A percentile compares a stretch with the other conserved stretches of the same genome.
Evolutionary conservation across 805 yeast species (phyloP).

Genomic region (Candida morakotiae): DNA sequence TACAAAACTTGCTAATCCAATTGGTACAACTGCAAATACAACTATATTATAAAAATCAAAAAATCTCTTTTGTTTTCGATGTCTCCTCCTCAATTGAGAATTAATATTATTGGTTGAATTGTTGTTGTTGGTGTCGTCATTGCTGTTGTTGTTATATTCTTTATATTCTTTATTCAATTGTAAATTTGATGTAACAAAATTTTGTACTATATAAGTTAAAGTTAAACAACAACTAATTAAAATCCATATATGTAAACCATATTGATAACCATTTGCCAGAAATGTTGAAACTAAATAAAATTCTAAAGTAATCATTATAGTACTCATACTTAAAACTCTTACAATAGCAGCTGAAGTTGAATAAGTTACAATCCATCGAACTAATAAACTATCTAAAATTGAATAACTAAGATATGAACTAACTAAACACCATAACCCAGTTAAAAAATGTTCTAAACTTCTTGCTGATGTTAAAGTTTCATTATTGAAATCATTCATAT

Average conservation of each 20-base stretch:
- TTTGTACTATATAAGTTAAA: slow-evolving; percentile 75
- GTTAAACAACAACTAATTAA: slow-evolving; percentile 83
- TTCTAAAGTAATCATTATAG: slow-evolving; percentile 67
- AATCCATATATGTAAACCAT: slow-evolving; percentile 87
- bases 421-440: slow-evolving; percentile 92
- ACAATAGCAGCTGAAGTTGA: slow-evolving; percentile 85
- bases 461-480: slow-evolving; percentile 47
- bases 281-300: slow-evolving; percentile 63
- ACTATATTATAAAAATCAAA: slow-evolving; percentile 85
- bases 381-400: slow-evolving; percentile 83
- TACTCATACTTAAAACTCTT: slow-evolving; percentile 78
- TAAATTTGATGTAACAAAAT: slow-evolving; percentile 77
- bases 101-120: background rate
- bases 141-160: too few species aligned
- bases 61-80: slow-evolving; percentile 44
- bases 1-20: slow-evolving; percentile 88
- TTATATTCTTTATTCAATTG: slow-evolving; percentile 37
- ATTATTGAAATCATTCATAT: slow-evolving; percentile 13
- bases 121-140: too few species aligned
- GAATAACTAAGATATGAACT: slow-evolving; percentile 81
- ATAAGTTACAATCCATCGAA: slow-evolving; percentile 90
- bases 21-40: slow-evolving; percentile 97
- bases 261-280: slow-evolving; percentile 61
- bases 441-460: slow-evolving; percentile 72
- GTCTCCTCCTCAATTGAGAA: slow-evolving; percentile 19